These are phyloP conservation scores for Curvularia hawaiiensis DNA, from an alignment of 2,329 filamentous ascomycete species.

Conservation along the genomic window DNA sequence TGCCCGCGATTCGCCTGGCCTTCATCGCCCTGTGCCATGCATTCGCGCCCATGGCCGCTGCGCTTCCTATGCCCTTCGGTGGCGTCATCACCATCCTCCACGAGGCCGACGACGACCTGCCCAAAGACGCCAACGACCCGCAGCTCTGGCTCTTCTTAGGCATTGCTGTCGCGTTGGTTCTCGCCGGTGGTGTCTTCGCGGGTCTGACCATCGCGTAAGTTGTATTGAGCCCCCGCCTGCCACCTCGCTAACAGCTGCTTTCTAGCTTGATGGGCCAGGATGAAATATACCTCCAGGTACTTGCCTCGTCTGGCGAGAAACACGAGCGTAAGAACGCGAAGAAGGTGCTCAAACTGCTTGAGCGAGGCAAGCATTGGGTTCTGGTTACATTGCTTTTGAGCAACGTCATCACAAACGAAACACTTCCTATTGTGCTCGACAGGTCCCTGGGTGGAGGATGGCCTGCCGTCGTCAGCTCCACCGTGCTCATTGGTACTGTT, in stretches of 20 bases:
- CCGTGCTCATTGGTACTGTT: conserved; percentile 82
- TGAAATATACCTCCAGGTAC: conserved; percentile 95
- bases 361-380: conserved; percentile 96
- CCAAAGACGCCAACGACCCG: conserved; percentile 57
- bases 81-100: conserved; percentile 26
- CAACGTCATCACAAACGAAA: conserved; percentile 98
- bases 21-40: conserved; percentile 39
- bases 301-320: conserved; percentile 82
- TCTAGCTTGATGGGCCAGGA: conserved; percentile 72
- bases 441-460: conserved; percentile 92
- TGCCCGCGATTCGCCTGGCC: conserved; percentile 32
- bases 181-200: conserved; percentile 91
- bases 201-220: conserved; percentile 86
- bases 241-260: conserved; percentile 33
- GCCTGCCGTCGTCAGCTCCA: conserved; percentile 92
- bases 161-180: conserved; percentile 78
- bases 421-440: conserved; percentile 87
- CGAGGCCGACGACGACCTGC: conserved; percentile 34
- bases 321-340: conserved; percentile 85
- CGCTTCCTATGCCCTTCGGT: conserved; percentile 39
- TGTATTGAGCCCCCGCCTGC: conserved; percentile 3
- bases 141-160: conserved; percentile 81
- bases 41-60: conserved; percentile 41
- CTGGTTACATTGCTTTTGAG: conserved; percentile 90
- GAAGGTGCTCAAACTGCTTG: conserved; percentile 78